These are phyloP conservation scores for Melaleuca alternifolia DNA, from an alignment of 345 rosid species.

Conservation along the genomic window DNA sequence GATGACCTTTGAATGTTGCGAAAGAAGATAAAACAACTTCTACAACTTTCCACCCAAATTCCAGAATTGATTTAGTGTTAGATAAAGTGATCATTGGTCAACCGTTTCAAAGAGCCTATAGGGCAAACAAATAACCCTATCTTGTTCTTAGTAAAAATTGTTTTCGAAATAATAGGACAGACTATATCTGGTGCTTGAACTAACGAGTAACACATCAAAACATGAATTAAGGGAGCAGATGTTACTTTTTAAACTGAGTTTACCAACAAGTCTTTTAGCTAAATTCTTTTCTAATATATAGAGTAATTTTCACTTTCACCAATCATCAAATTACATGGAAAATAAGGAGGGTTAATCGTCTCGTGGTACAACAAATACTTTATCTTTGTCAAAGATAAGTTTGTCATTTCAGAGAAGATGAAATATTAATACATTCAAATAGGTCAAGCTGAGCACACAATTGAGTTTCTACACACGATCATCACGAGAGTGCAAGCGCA, in stretches of 20 bases:
- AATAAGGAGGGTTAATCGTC: background rate
- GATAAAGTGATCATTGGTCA: background rate
- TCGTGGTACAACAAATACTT: rapidly evolving
- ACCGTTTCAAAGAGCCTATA: background rate
- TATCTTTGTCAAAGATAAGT: background rate
- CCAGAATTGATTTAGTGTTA: background rate
- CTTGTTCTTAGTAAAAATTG: background rate
- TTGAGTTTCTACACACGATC: no score
- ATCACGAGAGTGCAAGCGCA: no score
- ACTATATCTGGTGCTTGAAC: background rate
- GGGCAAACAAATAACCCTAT: background rate
- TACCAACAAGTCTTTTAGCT: rapidly evolving
- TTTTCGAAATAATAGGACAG: background rate
- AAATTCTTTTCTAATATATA: rapidly evolving
- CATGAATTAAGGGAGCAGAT: background rate
- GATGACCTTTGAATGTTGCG: background rate
- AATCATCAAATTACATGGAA: background rate
- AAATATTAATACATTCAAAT: no score
- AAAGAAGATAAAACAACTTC: background rate
- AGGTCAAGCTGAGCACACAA: no score
- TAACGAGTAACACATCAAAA: background rate
- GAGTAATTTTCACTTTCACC: background rate
- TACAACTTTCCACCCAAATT: background rate
- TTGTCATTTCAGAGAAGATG: background rate
- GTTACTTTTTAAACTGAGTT: background rate